Base-by-base conservation (phyloP, 2,329 filamentous ascomycete species). In the Claviceps quebecensis region DNA sequence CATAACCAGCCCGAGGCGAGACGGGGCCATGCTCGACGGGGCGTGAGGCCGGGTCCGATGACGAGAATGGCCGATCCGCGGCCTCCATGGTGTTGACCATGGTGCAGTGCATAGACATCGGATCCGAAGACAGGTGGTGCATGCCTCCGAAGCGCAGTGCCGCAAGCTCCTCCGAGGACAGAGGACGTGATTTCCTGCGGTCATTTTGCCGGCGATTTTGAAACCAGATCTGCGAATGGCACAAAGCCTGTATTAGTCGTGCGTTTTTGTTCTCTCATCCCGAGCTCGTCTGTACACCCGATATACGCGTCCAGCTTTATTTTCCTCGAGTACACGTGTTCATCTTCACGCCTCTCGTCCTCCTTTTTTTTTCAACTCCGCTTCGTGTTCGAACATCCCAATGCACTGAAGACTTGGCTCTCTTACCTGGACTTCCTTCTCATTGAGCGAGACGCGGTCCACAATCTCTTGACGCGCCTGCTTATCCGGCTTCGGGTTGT, bases 161-260 rank as follows among this genome's bases (percentile, higher is more conserved):
- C 56, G 76, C 80, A 51, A 91, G 77, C 64, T 93, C 87, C 65
- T 89, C 82, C 9, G 84, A 79, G 29, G 87, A 80, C 39, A 95
- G 75, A 46, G 90, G 89, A 59, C 87, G 84, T 51, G 87, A 88
- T 71, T 91, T 94, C 58, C 91, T 81, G 60, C 91, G 80, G 65
- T 94, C 87, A 67, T 94, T 95, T 67, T 97, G 91, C 57, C 91
- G 80, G 62, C 89, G 81, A 63, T 96, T 96, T 63, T 96, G 91
- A 69, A 96, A 96, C 91, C 91, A 97, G 60, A 96, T 95, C 91
- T 96, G 53, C 38, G 9, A 11, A 19, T 43, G 13, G 4, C 19
- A 13, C 40, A 34, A 34, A 26, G 40, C 39, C 16, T 36, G 41
- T 39, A 8, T 50, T 38, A 45, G 48, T 23, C 34, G 16, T 29